A percentile compares a stretch with the other conserved stretches of the same genome.
These are phyloP conservation scores for Musa balbisiana DNA, from an alignment of 202 grass and related monocot species.

Conservation along the genomic window DNA sequence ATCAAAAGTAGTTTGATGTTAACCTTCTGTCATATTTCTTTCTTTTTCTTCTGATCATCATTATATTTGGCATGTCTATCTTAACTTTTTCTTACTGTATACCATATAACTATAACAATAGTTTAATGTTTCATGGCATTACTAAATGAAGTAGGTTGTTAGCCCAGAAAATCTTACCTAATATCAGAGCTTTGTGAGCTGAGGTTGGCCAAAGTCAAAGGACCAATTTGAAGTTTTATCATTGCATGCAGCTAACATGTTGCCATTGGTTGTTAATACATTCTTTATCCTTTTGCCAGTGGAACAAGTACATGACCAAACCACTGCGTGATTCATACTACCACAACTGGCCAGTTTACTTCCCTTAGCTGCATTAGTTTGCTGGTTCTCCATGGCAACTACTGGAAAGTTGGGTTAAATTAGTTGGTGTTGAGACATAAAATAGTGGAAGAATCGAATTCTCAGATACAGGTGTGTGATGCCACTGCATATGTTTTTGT, in stretches of 20 bases:
- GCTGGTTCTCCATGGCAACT: background rate
- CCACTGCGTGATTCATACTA: constrained; percentile 24
- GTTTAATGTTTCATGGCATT: too few relatives aligned
- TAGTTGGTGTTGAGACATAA: background rate
- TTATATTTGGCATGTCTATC: too few relatives aligned
- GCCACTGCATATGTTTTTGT: too few relatives aligned
- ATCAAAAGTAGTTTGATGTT: background rate
- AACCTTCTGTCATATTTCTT: too few relatives aligned
- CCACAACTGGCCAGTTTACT: constrained; percentile 31
- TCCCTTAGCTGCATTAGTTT: constrained; percentile 13
- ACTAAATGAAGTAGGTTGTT: background rate
- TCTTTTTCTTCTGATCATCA: too few relatives aligned
- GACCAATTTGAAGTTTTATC: background rate
- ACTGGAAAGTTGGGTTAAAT: background rate
- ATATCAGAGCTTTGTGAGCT: background rate
- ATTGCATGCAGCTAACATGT: background rate
- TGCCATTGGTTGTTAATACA: background rate
- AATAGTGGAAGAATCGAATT: background rate
- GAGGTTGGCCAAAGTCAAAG: too few relatives aligned
- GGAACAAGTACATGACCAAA: constrained; percentile 26
- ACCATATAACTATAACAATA: too few relatives aligned
- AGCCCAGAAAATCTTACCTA: background rate
- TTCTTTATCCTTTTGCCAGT: constrained; percentile 12
- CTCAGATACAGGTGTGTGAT: background rate
- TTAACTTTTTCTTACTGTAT: too few relatives aligned